These are phyloP conservation scores for Alternaria solani DNA, from an alignment of 2,329 filamentous ascomycete genomes.

Conservation along the genomic window DNA sequence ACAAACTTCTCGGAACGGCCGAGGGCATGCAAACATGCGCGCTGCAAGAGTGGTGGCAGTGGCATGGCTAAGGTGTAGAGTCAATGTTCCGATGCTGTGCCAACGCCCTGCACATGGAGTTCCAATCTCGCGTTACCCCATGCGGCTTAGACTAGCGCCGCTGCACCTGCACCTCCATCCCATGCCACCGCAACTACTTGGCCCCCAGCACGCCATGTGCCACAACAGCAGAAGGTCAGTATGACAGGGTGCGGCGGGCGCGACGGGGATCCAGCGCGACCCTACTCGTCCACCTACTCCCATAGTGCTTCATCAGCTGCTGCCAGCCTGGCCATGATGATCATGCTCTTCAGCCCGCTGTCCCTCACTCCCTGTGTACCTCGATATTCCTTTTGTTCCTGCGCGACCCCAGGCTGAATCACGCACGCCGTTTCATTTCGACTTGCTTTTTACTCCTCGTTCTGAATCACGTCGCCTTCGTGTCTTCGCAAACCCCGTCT, in stretches of 20 bases:
- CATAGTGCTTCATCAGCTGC: slow-evolving; percentile 31
- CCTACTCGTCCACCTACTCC: slow-evolving; percentile 19
- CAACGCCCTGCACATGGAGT: slow-evolving; percentile 23
- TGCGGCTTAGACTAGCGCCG: slow-evolving; percentile 26
- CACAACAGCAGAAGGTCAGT: slow-evolving; percentile 28
- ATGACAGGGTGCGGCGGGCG: slow-evolving; percentile 31
- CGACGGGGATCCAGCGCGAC: slow-evolving; percentile 24
- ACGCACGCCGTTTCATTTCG: slow-evolving; percentile 4
- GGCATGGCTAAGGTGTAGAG: slow-evolving; percentile 4
- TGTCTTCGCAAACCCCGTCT: neutral
- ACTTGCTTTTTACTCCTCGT: slow-evolving; percentile 3
- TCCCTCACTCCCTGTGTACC: slow-evolving; percentile 17
- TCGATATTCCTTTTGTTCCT: slow-evolving; percentile 17
- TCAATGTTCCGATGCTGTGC: slow-evolving; percentile 17
- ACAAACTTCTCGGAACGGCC: slow-evolving; percentile 23
- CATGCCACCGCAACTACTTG: slow-evolving; percentile 34
- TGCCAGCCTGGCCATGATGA: slow-evolving; percentile 16
- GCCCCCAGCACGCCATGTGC: slow-evolving; percentile 31
- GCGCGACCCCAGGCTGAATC: slow-evolving; percentile 5
- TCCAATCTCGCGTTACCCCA: slow-evolving; percentile 24
- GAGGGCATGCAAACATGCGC: slow-evolving; percentile 10
- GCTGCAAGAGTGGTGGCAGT: slow-evolving; percentile 2
- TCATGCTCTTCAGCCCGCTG: slow-evolving; percentile 19
- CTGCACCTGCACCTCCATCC: slow-evolving; percentile 14
- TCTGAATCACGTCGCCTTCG: slow-evolving; percentile 3